These are phyloP conservation scores for Aureobasidium sp. DNA, from an alignment of 2,329 filamentous ascomycete genomes.

Conservation along the genomic window DNA sequence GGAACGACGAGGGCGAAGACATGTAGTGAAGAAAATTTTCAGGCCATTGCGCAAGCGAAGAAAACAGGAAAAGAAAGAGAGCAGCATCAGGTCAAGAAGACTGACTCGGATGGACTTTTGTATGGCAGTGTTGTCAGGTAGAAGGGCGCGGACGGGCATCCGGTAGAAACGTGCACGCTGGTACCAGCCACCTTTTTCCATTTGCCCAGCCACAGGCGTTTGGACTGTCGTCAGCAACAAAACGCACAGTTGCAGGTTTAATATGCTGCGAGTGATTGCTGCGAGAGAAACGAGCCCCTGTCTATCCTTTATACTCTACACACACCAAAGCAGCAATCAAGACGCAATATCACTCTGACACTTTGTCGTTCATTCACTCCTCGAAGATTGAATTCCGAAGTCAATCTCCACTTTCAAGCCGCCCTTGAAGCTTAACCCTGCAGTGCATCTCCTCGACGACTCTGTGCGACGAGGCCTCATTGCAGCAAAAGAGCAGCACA, in stretches of 20 bases:
- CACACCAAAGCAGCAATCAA: conserved; percentile 1
- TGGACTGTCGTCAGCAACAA: neutral
- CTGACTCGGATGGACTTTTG: neutral
- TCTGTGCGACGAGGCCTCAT: neutral
- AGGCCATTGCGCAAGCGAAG: neutral
- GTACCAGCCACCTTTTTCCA: neutral
- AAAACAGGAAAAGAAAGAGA: neutral
- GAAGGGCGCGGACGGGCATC: neutral
- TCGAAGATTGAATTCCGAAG: neutral
- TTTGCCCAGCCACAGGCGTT: conserved; percentile 1
- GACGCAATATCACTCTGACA: neutral
- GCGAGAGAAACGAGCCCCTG: neutral
- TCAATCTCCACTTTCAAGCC: neutral
- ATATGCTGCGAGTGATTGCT: neutral
- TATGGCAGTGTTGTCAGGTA: neutral
- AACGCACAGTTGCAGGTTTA: conserved; percentile 1
- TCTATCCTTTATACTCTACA: neutral
- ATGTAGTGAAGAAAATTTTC: neutral
- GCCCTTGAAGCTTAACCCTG: conserved; percentile 1
- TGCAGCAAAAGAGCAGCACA: neutral
- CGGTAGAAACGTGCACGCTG: neutral
- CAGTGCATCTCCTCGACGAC: neutral
- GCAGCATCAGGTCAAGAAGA: neutral
- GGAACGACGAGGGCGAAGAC: neutral
- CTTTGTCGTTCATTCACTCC: neutral